Base-by-base conservation (phyloP, 164 flowering plant species). In the Kingdonia uniflora region DNA sequence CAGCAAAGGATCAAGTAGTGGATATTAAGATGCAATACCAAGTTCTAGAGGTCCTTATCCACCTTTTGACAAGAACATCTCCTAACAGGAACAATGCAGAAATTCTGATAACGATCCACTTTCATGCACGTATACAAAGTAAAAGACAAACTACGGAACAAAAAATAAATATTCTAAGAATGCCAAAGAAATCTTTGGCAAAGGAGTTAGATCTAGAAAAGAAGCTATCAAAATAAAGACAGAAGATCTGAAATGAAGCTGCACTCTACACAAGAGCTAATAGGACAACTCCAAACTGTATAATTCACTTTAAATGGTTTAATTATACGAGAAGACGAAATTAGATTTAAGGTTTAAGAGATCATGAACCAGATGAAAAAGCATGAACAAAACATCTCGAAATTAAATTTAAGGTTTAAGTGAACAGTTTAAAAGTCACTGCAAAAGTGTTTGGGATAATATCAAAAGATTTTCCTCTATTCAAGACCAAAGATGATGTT, bases 101-200 rank as follows among this genome's bases (percentile, higher is more conserved):
- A 13, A 11, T 46, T 29, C 40, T 25, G 81, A 75, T 49, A 65
- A 62, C 66, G 68, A 51, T 53, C 62, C 68, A 22, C 41, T 63
- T 49, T 64, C 59, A 11, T 42, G 54, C 21, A 19, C 26, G 37
- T 64, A 66, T 67, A 54, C 76, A 11, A 80, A 66, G 52, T 60
- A 74, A 14, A 76, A 69, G 35, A 74, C 81, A 77, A 56, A 77
- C 82, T 20, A 70, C 72, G 13, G 87, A 82, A 58, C 87, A 85
- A 57, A 85, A 81, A 53, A 76, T 80, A 42, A 68, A 76, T 60
- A 63, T 84, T 39, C 49, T 88, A 58, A 74, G 83, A 74, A 84
- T 82, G 89, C 68, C 85, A 46, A 96, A 92, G 74, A 92, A 81
- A 66, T 88, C 99, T 59, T 68, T 92, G 64, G 87, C 85, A 4